Base-by-base conservation (phyloP, 148 eudicot species). In the Vaccinium macrocarpon region DNA sequence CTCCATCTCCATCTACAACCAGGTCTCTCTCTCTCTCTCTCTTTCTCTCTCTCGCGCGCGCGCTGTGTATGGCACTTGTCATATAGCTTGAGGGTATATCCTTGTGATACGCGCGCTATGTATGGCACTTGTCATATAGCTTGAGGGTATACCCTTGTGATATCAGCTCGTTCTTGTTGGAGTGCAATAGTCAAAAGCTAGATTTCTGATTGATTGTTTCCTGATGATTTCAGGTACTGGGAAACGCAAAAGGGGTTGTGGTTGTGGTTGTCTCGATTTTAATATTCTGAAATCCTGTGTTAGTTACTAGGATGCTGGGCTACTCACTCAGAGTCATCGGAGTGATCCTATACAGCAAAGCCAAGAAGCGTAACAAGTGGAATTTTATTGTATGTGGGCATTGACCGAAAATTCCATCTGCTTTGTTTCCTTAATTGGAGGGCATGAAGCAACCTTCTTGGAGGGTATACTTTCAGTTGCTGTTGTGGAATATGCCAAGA, bases 201-300 rank as follows among this genome's bases (percentile, higher is more conserved):
- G 49, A 13, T 21, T 50, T 51, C 5, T 55, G 23, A 64, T 70
- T 84, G 51, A 18, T 81, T 15, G 48, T 48, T 76, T 18, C 49
- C 72, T 83, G 80, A 42, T 61, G 80, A 23, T 84, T 80, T 38
- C 90, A 95, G 98, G 98, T 95, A 35, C 92, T 95, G 59, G 98
- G 98, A 84, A 95, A 95, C 79, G 98, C 98, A 55, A 95, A 95
- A 90, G 98, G 98, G 15, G 98, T 97, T 4, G 97, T 95, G 59
- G 97, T 97, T 21, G 98, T 95, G 64, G 98, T 95, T 12, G 89
- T 95, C 68, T 95, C 98, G 5, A 94, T 95, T 84, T 82, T 95
- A 90, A 94, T 95, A 82, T 95, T 95, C 78, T 91, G 85, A 79
- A 95, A 95, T 84, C 98, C 98, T 0, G 98, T 95, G 51, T 92